Evolutionary conservation across 176 grass and related monocot species (phyloP).

Genomic region (Typha latifolia): DNA sequence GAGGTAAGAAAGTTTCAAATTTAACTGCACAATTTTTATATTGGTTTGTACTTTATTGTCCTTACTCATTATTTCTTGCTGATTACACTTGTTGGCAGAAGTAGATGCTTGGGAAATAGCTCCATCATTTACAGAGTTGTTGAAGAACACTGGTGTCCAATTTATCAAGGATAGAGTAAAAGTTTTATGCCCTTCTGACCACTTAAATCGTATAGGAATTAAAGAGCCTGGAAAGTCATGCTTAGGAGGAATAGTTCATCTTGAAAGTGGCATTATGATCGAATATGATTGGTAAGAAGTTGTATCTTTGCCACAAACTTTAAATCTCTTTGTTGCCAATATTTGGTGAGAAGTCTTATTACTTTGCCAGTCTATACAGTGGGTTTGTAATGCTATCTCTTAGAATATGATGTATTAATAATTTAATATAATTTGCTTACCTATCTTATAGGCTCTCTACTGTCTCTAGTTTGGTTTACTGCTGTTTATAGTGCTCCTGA

Average conservation of each 20-base stretch:
- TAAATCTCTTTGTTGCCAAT: not conserved
- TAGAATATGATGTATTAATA: too few species aligned
- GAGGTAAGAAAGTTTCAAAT: conserved; percentile 40
- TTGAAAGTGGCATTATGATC: conserved; percentile 78
- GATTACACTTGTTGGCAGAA: conserved; percentile 46
- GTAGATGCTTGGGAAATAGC: conserved; percentile 97
- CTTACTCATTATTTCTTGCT: not conserved
- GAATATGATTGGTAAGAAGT: conserved; percentile 95
- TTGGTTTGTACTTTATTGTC: not conserved
- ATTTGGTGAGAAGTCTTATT: not conserved
- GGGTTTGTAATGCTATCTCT: too few species aligned
- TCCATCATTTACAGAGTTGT: conserved; percentile 68
- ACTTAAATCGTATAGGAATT: conserved; percentile 29
- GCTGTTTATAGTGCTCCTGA: too few species aligned
- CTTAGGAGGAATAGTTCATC: conserved; percentile 67
- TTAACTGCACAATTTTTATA: not conserved
- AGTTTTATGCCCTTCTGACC: conserved; percentile 65
- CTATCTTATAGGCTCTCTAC: too few species aligned
- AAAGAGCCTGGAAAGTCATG: conserved; percentile 35
- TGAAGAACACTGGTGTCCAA: conserved; percentile 67
- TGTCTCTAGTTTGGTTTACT: too few species aligned
- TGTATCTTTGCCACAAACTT: not conserved
- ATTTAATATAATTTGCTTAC: too few species aligned
- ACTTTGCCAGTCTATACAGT: too few species aligned
- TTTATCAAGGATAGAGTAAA: conserved; percentile 85